Evolutionary conservation across 306 rosid genomes (phyloP), one percentile per base, ranked within the genome.

Genomic region (Prunus mume): DNA sequence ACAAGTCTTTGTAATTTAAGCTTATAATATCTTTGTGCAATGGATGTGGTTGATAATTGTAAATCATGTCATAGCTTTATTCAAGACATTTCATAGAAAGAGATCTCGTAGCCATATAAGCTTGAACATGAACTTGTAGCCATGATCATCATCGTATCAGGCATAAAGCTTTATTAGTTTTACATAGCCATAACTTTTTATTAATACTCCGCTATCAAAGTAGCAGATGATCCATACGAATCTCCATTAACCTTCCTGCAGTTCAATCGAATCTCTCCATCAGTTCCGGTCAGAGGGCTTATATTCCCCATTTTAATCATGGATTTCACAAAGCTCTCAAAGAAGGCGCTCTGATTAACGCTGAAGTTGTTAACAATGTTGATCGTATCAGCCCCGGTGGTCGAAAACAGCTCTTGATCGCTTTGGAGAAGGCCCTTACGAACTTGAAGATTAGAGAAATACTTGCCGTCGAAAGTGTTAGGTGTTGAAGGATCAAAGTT

Each of bases 251-350:
- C 73, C 76, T 11, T 14, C 0, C 46, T 66, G 43, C 84, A 76
- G 38, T 81, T 70, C 19, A 25, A 54, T 78, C 80, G 71, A 54
- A 81, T 70, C 38, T 81, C 73, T 63, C 77, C 84, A 9, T 64
- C 54, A 0, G 55, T 25, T 17, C 77, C 73, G 0, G 68, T 76
- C 66, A 75, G 69, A 47, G 20, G 73, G 20, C 62, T 51, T 12
- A 81, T 75, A 30, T 76, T 61, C 24, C 77, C 80, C 80, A 81
- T 76, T 41, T 70, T 81, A 30, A 70, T 64, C 80, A 81, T 76
- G 6, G 84, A 63, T 52, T 12, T 73, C 69, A 46, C 84, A 30
- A 81, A 81, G 55, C 19, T 43, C 3, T 12, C 56, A 20, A 81
- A 81, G 77, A 69, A 81, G 43, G 62, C 32, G 12, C 9, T 41